Evolutionary conservation across 2,329 filamentous ascomycete genomes (phyloP), one percentile per base, ranked within the genome.

Genomic region (Epichloe coenophiala): DNA sequence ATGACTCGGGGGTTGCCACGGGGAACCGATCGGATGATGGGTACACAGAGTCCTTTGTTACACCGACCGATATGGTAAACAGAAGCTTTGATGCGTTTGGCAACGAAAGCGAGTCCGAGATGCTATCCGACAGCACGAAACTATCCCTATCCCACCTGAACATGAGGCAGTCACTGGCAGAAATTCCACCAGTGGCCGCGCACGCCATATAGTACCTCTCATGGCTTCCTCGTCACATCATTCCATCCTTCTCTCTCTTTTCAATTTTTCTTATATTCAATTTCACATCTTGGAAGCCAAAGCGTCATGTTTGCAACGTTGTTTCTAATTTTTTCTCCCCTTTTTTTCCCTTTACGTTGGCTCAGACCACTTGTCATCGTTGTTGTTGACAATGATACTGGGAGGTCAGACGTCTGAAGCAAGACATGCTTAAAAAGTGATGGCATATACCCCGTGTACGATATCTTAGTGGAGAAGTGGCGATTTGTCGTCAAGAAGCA

Each of bases 71-170:
- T 58, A 47, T 17, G 19, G 74, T 75, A 49, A 58, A 61, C 7
- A 63, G 64, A 33, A 67, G 56, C 23, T 70, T 68, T 48, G 68
- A 68, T 3, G 68, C 59, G 3, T 71, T 69, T 53, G 68, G 67
- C 1, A 71, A 70, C 27, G 67, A 67, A 19, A 65, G 68, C 47
- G 63, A 66, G 9, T 58, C 64, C 19, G 65, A 63, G 44, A 64
- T 66, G 47, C 75, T 76, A 54, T 78, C 70, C 60, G 78, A 81
- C 1, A 78, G 78, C 21, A 76, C 78, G 55, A 83, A 80, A 42
- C 71, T 88, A 59, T 86, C 78, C 31, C 69, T 84, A 11, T 78
- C 78, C 53, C 77, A 80, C 59, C 63, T 83, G 57, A 82, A 78
- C 1, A 65, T 76, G 56, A 68, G 54, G 12, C 59, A 50, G 46